Conservation (phyloP, 768 basidiomycete genomes). For the Pleurotus djamor region DNA sequence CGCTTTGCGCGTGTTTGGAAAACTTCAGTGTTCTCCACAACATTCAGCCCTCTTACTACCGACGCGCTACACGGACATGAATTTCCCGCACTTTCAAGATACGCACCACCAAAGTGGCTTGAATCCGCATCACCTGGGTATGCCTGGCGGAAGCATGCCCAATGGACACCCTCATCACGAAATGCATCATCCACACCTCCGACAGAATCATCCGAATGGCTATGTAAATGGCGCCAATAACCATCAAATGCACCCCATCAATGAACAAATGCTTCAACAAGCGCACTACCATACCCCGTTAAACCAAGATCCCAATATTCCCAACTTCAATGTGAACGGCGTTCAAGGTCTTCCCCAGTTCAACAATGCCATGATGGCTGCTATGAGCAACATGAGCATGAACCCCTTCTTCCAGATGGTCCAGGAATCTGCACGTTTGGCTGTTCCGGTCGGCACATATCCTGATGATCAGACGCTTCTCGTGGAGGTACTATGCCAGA, state of each 20-base stretch:
- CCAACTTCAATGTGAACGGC: not conserved
- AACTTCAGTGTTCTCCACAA: not conserved
- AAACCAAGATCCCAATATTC: not conserved
- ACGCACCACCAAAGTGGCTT: not conserved
- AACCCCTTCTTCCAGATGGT: constrained; percentile 46
- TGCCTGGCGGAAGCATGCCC: not conserved
- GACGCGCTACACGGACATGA: not conserved
- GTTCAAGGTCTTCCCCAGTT: constrained; percentile 6
- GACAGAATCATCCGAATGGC: not conserved
- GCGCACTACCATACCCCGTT: not conserved
- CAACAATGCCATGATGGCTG: constrained; percentile 11
- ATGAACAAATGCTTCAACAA: constrained; percentile 3
- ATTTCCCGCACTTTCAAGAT: not conserved
- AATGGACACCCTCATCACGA: not conserved
- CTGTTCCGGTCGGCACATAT: constrained; percentile 47
- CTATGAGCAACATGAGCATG: constrained; percentile 12
- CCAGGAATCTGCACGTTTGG: constrained; percentile 54
- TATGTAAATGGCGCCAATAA: not conserved
- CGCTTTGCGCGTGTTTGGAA: not conserved
- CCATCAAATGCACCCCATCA: not conserved
- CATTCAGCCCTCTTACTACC: not conserved
- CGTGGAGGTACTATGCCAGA: constrained; percentile 37
- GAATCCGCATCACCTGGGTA: not conserved
- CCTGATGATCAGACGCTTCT: constrained; percentile 54
- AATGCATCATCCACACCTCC: not conserved